Base-by-base conservation (phyloP, 2,329 filamentous ascomycete species). In the Lecanicillium sp. region DNA sequence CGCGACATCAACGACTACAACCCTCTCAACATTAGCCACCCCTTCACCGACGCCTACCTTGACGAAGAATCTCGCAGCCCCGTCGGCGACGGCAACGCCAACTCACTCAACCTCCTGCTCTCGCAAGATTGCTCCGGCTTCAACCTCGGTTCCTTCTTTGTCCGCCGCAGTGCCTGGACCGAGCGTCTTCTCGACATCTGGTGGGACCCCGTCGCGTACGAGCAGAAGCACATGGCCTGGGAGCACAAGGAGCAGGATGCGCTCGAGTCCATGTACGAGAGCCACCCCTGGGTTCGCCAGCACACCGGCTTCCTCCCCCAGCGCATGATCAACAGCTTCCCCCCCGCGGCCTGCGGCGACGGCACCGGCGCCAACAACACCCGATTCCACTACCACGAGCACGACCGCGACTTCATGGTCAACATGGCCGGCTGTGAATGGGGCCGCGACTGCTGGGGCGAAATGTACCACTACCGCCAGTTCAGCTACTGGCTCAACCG, bases 371-470 rank as follows among this genome's bases (percentile, higher is more conserved):
- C 80, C 44, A 82, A 86, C 57, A 81, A 96, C 58, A 78, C 81
- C 1, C 76, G 77, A 14, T 84, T 94, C 52, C 94, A 98, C 67
- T 98, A 98, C 65, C 77, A 86, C 56, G 76, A 93, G 66, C 75
- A 80, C 35, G 90, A 94, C 51, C 81, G 88, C 23, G 93, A 98
- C 65, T 96, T 98, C 61, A 58, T 97, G 39, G 91, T 98, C 59
- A 98, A 96, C 67, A 97, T 98, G 91, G 93, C 93, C 5, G 93
- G 93, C 4, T 98, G 93, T 64, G 86, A 95, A 66, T 97, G 88
- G 86, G 91, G 91, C 4, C 81, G 93, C 42, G 91, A 98, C 69
- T 98, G 93, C 66, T 97, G 91, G 91, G 85, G 84, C 30, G 93
- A 98, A 69, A 96, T 98, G 83, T 95, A 95, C 70, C 85, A 86